Evolutionary conservation across 2,329 filamentous ascomycete species (phyloP).

Genomic region (Leptoxyphium fumago): DNA sequence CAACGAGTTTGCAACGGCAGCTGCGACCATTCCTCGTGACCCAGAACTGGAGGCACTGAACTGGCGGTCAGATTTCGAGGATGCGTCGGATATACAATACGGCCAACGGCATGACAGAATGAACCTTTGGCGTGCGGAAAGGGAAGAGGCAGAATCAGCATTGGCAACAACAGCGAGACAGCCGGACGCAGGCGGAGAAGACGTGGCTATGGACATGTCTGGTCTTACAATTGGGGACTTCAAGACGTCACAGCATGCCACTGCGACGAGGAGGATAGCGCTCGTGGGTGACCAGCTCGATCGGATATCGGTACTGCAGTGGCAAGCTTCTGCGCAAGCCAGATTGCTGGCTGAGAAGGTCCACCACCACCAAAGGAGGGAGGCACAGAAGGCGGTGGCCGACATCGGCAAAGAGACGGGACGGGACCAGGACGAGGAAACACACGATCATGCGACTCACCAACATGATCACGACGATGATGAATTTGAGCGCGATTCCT

Average conservation of each 20-base stretch:
- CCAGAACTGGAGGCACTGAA: neutral
- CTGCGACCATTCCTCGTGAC: neutral
- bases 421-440: too few relatives aligned
- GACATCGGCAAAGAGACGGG: too few relatives aligned
- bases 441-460: neutral
- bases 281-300: neutral
- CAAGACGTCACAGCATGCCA: neutral
- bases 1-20: neutral
- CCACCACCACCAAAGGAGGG: neutral
- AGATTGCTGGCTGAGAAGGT: neutral
- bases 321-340: neutral
- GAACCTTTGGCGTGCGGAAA: neutral
- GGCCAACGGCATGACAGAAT: neutral
- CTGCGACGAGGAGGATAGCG: neutral
- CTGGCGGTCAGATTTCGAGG: neutral
- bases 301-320: neutral
- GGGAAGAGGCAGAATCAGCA: neutral
- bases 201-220: neutral
- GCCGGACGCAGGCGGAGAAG: neutral
- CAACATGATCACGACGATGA: neutral
- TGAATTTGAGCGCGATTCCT: neutral
- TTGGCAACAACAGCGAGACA: neutral
- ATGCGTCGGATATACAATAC: neutral
- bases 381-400: neutral
- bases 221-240: neutral